Evolutionary conservation across 2,329 filamentous ascomycete species (phyloP), one percentile per base, ranked within the genome.

Genomic region (Sporothrix schenckii): DNA sequence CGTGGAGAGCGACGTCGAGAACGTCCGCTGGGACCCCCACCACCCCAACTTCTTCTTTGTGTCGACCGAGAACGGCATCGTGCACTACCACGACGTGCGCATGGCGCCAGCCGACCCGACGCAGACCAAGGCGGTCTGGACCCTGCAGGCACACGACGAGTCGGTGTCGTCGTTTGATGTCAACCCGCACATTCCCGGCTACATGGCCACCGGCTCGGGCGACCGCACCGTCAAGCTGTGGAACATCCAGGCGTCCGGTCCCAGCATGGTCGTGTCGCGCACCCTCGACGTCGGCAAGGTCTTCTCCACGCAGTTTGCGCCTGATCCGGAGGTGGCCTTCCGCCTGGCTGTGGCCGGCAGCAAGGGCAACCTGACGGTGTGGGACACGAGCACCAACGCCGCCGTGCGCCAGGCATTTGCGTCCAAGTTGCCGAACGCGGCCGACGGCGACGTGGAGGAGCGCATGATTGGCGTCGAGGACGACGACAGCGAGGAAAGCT

Each of bases 221-320:
- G 95, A 99, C 84, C 94, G 93, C 83, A 92, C 91, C 6, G 93
- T 98, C 76, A 99, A 99, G 85, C 85, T 99, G 70, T 99, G 95
- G 95, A 97, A 97, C 81, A 89, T 97, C 70, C 87, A 91, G 75
- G 80, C 90, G 14, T 87, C 87, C 53, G 93, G 93, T 2, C 95
- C 95, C 1, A 92, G 89, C 72, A 92, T 99, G 88, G 93, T 99
- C 1, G 92, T 96, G 5, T 92, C 92, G 34, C 89, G 95, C 75
- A 94, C 98, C 79, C 83, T 98, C 60, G 95, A 96, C 69, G 92
- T 99, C 21, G 95, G 95, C 72, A 96, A 94, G 81, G 91, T 99
- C 50, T 99, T 99, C 81, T 92, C 92, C 13, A 91, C 94, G 2
- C 87, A 87, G 7, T 99, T 98, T 79, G 95, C 92, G 4, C 94